These are phyloP conservation scores for Ramularia endophylla DNA, from an alignment of 2,329 filamentous ascomycete genomes.

Conservation along the genomic window DNA sequence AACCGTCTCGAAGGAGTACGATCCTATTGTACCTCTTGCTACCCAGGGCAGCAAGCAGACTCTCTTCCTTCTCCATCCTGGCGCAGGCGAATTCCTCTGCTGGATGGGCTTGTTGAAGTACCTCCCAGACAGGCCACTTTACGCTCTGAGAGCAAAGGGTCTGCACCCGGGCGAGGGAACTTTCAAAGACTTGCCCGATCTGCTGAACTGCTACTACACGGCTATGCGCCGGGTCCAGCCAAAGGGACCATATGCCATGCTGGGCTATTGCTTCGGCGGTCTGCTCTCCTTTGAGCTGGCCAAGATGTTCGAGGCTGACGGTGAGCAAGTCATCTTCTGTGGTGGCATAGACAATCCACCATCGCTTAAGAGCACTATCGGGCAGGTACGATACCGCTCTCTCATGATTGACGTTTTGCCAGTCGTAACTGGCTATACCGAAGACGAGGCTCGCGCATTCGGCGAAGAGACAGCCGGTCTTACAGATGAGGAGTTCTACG, in stretches of 20 bases:
- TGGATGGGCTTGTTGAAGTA: slow-evolving; percentile 35
- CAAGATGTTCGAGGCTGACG: slow-evolving; percentile 38
- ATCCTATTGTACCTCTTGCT: slow-evolving; percentile 30
- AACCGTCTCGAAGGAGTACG: slow-evolving; percentile 21
- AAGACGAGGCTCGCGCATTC: slow-evolving; percentile 12
- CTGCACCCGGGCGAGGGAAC: slow-evolving; percentile 38
- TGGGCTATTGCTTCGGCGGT: slow-evolving; percentile 47
- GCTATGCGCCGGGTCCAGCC: slow-evolving; percentile 43
- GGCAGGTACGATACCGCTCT: slow-evolving; percentile 13
- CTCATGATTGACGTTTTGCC: slow-evolving; percentile 18
- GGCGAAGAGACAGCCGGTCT: slow-evolving; percentile 13
- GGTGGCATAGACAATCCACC: slow-evolving; percentile 46
- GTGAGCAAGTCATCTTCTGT: slow-evolving; percentile 37
- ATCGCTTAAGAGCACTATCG: slow-evolving; percentile 34
- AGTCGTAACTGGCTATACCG: slow-evolving; percentile 14
- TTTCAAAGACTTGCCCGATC: slow-evolving; percentile 36
- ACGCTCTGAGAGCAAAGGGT: slow-evolving; percentile 42
- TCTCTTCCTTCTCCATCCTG: slow-evolving; percentile 35
- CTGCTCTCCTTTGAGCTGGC: slow-evolving; percentile 48
- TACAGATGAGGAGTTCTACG: slow-evolving; percentile 18
- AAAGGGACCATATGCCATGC: slow-evolving; percentile 46
- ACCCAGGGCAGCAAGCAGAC: slow-evolving; percentile 24
- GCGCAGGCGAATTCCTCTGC: slow-evolving; percentile 35
- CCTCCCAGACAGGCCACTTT: slow-evolving; percentile 40
- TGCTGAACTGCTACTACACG: slow-evolving; percentile 35